Base-by-base conservation (phyloP, 139 green algal species). In the Mesostigma viride region DNA sequence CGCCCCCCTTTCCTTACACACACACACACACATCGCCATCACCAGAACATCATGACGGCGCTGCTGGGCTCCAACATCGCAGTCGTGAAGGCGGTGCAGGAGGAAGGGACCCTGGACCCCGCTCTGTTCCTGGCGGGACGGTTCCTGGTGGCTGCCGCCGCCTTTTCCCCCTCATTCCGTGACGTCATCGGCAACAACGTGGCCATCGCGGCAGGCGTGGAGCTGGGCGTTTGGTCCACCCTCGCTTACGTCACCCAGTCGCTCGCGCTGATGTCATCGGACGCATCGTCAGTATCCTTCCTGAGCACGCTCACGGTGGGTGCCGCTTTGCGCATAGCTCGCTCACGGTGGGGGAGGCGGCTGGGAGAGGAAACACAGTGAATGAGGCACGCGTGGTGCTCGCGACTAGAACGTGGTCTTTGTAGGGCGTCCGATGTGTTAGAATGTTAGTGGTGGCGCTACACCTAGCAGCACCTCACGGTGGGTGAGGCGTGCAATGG, bases 221-320 rank as follows among this genome's bases (percentile, higher is more conserved):
- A 77, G 70, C 59, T 77, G 17, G 70, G 70, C 27, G 17, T 69
- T 17, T 65, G 46, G 48, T 22, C 66, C 58, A 56, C 33, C 48
- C 6, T 64, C 17, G 70, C 20, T 3, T 77, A 72, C 35, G n/a
- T 69, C 34, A 85, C 68, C 14, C 87, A 94, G 65, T 64, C 74
- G 0, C 26, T 82, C 20, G 87, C 78, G 0, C 70, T 94, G 11
- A 44, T 82, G 1, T 77, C 78, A 48, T 87, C 84, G 1, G 82
- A 91, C 34, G 87, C 87, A 3, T 83, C 73, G 0, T 62, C 84
- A 22, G 85, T 79, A 14, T 84, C 70, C 32, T 88, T 94, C 56
- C 76, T 94, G 2, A 85, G 72, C 53, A 86, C 87, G 0, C 88
- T 94, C 70, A 94, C 87, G 11, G 87, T 94, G 28, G 34, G 58